A percentile compares a stretch with the other conserved stretches of the same genome.
phyloP scores from a whole-genome alignment of 345 rosid genomes.

The Microcos paniculata region DNA sequence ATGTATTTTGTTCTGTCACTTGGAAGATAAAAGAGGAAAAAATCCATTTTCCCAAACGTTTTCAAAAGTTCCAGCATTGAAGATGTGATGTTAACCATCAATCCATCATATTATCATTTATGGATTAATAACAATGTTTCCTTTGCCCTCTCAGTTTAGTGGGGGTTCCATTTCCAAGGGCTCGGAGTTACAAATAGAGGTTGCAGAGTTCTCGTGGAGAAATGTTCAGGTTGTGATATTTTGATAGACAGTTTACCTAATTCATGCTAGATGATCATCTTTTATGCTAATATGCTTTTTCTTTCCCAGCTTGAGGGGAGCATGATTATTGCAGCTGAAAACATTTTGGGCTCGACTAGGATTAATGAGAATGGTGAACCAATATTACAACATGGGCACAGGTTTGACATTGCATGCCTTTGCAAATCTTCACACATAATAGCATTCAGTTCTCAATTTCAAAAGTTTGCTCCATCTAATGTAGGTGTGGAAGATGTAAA shows the following conservation, averaged over 20 bases:
- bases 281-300: constrained; percentile 25
- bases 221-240: constrained; percentile 66
- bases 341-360: constrained; percentile 71
- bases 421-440: constrained; percentile 4
- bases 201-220: constrained; percentile 89
- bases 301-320: constrained; percentile 78
- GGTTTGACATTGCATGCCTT: constrained; percentile 37
- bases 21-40: background rate
- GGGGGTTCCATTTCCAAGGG: constrained; percentile 74
- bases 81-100: background rate
- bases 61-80: background rate
- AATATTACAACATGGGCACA: constrained; percentile 64
- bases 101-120: background rate
- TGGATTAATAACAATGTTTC: constrained; percentile 1
- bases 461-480: constrained; percentile 8
- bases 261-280: background rate
- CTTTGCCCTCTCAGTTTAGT: constrained; percentile 47
- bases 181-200: constrained; percentile 85
- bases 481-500: constrained; percentile 87
- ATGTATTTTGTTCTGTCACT: background rate
- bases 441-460: constrained; percentile 9
- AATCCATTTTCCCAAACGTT: background rate
- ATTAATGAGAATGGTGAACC: constrained; percentile 50
- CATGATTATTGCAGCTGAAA: constrained; percentile 66
- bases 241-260: constrained; percentile 5